A percentile compares a stretch with the other conserved stretches of the same genome.
phyloP scores from a whole-genome alignment of 192 early-diverging fungal genomes.

The Coemansia sp. region DNA sequence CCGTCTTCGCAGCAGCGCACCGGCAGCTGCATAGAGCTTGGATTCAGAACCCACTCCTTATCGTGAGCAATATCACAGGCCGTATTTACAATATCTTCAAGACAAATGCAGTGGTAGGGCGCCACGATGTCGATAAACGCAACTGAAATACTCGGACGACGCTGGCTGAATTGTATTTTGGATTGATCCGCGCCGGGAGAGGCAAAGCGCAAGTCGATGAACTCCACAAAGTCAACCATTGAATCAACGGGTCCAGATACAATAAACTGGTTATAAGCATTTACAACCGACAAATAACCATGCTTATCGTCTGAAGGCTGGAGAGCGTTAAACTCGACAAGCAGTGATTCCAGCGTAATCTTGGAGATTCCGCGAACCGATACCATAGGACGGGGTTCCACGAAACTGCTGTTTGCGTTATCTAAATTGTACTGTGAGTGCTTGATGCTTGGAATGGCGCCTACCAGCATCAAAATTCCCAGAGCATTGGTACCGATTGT shows the following conservation, averaged over 20 bases:
- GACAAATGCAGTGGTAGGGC: conserved; percentile 64
- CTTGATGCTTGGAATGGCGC: conserved; percentile 70
- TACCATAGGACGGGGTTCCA: conserved; percentile 40
- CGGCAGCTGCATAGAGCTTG: conserved; percentile 45
- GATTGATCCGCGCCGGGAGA: conserved; percentile 54
- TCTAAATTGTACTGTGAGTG: conserved; percentile 32
- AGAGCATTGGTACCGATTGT: conserved; percentile 74
- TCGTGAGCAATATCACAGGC: conserved; percentile 3
- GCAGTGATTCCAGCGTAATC: conserved; percentile 1
- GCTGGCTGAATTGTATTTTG: conserved; percentile 74
- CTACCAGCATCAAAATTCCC: conserved; percentile 77
- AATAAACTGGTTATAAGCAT: conserved; percentile 22
- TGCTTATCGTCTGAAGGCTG: neutral
- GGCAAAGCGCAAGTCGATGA: conserved; percentile 9
- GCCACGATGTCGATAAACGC: conserved; percentile 81
- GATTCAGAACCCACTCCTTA: conserved; percentile 29
- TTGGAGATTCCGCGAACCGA: conserved; percentile 17
- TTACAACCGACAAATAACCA: conserved; percentile 23
- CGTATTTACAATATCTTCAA: neutral
- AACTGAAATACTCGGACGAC: conserved; percentile 73
- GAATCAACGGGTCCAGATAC: conserved; percentile 17
- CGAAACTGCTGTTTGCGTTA: conserved; percentile 80
- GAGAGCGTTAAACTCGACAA: conserved; percentile 19
- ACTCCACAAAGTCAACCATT: conserved; percentile 6
- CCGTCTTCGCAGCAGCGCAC: conserved; percentile 82